Conservation (phyloP, 305 asterid species). For the Fraxinus dipetala region DNA sequence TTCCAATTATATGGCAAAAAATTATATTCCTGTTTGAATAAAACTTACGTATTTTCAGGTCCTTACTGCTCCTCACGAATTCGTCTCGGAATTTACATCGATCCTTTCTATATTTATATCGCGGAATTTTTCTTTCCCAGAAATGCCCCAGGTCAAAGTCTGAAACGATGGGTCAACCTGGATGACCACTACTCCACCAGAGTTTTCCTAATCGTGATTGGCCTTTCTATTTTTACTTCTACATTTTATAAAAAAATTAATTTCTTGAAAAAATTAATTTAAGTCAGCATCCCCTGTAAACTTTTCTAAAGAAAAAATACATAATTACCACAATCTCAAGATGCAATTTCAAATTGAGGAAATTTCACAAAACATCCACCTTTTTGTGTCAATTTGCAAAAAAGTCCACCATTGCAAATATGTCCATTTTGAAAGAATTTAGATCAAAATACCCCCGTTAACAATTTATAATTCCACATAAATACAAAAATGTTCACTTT, state of each 20-base stretch:
- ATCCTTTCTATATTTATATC: not conserved
- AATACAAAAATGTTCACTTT: too few relatives aligned
- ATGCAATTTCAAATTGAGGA: not conserved
- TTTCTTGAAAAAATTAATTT: not conserved
- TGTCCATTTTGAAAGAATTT: too few relatives aligned
- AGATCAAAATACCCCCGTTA: too few relatives aligned
- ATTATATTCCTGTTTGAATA: not conserved
- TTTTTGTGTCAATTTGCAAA: too few relatives aligned
- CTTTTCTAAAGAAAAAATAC: not conserved
- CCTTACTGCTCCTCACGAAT: not conserved
- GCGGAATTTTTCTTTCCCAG: not conserved
- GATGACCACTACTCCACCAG: not conserved
- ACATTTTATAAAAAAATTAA: not conserved
- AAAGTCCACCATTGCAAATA: too few relatives aligned
- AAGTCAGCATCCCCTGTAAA: not conserved
- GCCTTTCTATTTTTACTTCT: not conserved
- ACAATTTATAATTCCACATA: too few relatives aligned
- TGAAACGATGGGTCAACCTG: not conserved
- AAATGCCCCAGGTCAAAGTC: not conserved
- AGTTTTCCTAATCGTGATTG: not conserved
- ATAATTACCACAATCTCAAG: not conserved
- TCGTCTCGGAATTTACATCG: not conserved
- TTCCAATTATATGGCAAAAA: not conserved
- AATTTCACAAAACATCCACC: too few relatives aligned
- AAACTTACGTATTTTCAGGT: not conserved